Percentiles rank a stretch among this genome's conserved stretches.
phyloP scores from a whole-genome alignment of 495 filamentous ascomycete species.

The Aspergillus funiculosus region DNA sequence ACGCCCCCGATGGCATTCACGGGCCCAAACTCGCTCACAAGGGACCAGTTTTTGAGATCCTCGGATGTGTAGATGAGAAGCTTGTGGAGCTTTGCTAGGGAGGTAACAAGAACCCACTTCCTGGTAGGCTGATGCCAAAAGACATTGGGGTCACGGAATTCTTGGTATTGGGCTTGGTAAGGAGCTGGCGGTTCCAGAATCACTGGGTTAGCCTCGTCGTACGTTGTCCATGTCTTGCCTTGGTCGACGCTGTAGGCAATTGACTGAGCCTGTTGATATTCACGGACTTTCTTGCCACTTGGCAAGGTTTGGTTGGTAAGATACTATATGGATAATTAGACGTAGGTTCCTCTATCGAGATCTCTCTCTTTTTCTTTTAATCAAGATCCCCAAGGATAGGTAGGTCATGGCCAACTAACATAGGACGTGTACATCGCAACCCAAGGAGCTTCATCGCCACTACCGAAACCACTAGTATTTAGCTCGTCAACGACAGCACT shows the following conservation, averaged over 20 bases:
- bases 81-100: slow-evolving; percentile 45
- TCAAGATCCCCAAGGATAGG: background rate
- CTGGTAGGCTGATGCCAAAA: slow-evolving; percentile 43
- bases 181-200: slow-evolving; percentile 38
- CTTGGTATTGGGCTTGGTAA: slow-evolving; percentile 21
- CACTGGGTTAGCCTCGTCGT: slow-evolving; percentile 49
- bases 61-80: slow-evolving; percentile 49
- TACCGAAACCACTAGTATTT: slow-evolving; percentile 55
- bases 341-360: too few relatives aligned
- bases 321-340: slow-evolving; percentile 13
- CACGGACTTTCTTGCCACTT: slow-evolving; percentile 26
- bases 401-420: slow-evolving; percentile 13
- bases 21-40: slow-evolving; percentile 50
- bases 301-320: slow-evolving; percentile 19
- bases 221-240: slow-evolving; percentile 47
- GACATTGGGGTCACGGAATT: slow-evolving; percentile 57
- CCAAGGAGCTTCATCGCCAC: slow-evolving; percentile 43
- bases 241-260: slow-evolving; percentile 53
- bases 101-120: slow-evolving; percentile 47
- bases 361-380: too few relatives aligned
- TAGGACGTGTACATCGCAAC: slow-evolving; percentile 53
- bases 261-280: slow-evolving; percentile 45
- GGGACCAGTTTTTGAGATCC: slow-evolving; percentile 49
- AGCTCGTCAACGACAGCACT: slow-evolving; percentile 47
- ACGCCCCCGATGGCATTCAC: slow-evolving; percentile 48